phyloP scores from a whole-genome alignment of 345 rosid species.

The Lenwebbia sp. region DNA sequence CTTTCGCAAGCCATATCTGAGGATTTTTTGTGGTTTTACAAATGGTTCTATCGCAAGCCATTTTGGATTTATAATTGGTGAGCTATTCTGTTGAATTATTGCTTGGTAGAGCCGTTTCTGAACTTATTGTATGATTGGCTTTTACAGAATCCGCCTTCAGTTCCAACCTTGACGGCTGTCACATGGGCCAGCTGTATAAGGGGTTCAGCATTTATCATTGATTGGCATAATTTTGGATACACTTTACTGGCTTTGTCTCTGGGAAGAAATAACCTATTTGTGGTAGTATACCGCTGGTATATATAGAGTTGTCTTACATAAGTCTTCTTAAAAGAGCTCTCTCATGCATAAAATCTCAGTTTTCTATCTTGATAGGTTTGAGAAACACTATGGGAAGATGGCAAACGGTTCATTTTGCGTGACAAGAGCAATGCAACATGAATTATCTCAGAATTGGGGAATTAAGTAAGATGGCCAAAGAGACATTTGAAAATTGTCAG shows the following conservation, averaged over 20 bases:
- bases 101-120: not conserved
- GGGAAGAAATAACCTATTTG: constrained; percentile 71
- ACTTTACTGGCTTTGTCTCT: constrained; percentile 80
- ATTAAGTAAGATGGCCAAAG: constrained; percentile 53
- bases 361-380: constrained; percentile 39
- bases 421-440: constrained; percentile 96
- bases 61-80: not conserved
- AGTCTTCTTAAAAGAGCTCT: not conserved
- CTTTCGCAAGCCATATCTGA: not conserved
- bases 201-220: constrained; percentile 56
- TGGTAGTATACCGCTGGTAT: constrained; percentile 79
- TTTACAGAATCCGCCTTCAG: constrained; percentile 91
- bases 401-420: constrained; percentile 86
- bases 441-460: constrained; percentile 92
- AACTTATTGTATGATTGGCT: constrained; percentile 2
- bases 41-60: not conserved
- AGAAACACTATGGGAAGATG: constrained; percentile 76
- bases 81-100: not conserved
- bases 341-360: not conserved
- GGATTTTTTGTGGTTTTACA: not conserved
- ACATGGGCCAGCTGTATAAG: constrained; percentile 90
- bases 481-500: constrained; percentile 7
- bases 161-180: constrained; percentile 77
- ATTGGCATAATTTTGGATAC: constrained; percentile 99
- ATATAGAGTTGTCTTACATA: not conserved